Evolutionary conservation across 108 stramenopile genomes (phyloP).

Genomic region (Skeletonema tropicum): DNA sequence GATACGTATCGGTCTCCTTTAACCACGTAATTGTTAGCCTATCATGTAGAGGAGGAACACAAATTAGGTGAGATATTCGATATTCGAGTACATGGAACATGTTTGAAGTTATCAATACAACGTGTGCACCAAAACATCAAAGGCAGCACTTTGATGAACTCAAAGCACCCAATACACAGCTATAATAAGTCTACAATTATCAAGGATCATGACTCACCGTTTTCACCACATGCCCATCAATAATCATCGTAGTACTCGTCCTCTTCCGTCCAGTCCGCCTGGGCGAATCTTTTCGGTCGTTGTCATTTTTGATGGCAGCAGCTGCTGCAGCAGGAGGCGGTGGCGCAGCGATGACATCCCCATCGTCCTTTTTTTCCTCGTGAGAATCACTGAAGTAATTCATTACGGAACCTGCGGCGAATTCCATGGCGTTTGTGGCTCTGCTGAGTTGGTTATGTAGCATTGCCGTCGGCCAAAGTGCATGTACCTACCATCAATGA

Average conservation of each 20-base stretch:
- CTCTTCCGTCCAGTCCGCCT: slow-evolving; percentile 51
- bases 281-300: slow-evolving; percentile 13
- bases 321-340: neutral
- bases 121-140: too few relatives aligned
- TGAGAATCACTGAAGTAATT: slow-evolving; percentile 3
- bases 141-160: too few relatives aligned
- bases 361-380: slow-evolving; percentile 11
- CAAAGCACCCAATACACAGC: neutral
- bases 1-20: slow-evolving; percentile 31
- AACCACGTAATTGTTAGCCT: neutral
- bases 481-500: too few relatives aligned
- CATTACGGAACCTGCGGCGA: neutral
- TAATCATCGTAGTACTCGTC: slow-evolving; percentile 52
- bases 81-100: too few relatives aligned
- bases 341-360: neutral
- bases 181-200: too few relatives aligned
- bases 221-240: slow-evolving; percentile 63
- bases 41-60: neutral
- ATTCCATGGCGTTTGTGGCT: neutral
- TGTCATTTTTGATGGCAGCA: too few relatives aligned
- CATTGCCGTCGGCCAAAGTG: too few relatives aligned
- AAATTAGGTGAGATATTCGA: neutral
- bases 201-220: slow-evolving; percentile 8
- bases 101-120: too few relatives aligned
- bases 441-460: too few relatives aligned